Percentiles rank a stretch among this genome's conserved stretches.
phyloP scores from a whole-genome alignment of 495 filamentous ascomycete genomes.

The Lasiosphaeriaceae sp. region DNA sequence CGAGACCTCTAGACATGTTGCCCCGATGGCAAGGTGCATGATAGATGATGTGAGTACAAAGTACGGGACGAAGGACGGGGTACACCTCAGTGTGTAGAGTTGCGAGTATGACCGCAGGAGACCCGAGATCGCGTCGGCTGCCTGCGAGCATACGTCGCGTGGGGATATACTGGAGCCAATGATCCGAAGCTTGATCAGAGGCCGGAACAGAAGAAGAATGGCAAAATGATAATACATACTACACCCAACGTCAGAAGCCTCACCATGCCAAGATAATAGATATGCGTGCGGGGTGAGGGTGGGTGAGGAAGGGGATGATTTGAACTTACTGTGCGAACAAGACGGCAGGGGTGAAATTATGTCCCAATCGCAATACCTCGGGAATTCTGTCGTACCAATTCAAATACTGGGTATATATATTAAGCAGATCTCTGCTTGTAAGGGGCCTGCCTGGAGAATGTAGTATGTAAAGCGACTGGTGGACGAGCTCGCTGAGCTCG shows the following conservation, averaged over 20 bases:
- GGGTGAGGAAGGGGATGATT: background rate
- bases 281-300: constrained; percentile 8
- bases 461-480: constrained; percentile 59
- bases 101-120: constrained; percentile 55
- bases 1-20: constrained; percentile 17
- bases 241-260: constrained; percentile 8
- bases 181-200: constrained; percentile 59
- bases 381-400: constrained; percentile 63
- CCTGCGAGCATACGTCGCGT: constrained; percentile 58
- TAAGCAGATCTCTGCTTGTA: constrained; percentile 53
- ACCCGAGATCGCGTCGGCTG: constrained; percentile 57
- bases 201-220: constrained; percentile 61
- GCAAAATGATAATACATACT: constrained; percentile 67
- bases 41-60: constrained; percentile 56
- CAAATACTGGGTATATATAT: constrained; percentile 55
- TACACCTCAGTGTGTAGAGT: constrained; percentile 55
- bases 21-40: constrained; percentile 53
- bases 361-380: constrained; percentile 50
- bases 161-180: constrained; percentile 54
- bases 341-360: constrained; percentile 57
- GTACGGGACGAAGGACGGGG: constrained; percentile 56
- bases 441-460: constrained; percentile 58
- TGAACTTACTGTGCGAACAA: constrained; percentile 60
- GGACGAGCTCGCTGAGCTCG: constrained; percentile 63
- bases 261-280: background rate